phyloP scores from a whole-genome alignment of 768 basidiomycete species.

The Fomitopsis pulvina region DNA sequence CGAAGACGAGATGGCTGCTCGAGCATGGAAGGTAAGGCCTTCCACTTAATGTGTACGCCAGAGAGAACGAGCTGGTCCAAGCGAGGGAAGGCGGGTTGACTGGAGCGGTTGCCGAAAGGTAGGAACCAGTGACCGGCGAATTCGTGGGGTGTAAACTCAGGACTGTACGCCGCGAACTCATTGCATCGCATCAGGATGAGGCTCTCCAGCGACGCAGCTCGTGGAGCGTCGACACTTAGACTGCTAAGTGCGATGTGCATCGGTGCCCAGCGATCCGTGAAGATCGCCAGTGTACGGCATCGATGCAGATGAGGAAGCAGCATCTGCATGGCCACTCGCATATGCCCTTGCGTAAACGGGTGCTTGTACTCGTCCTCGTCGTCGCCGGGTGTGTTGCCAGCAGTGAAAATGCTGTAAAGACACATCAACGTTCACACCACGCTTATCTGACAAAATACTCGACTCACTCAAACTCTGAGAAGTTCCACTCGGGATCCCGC shows the following conservation, averaged over 20 bases:
- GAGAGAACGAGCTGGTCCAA: slow-evolving; percentile 43
- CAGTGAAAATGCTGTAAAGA: not conserved
- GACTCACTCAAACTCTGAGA: slow-evolving; percentile 41
- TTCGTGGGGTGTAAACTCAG: slow-evolving; percentile 37
- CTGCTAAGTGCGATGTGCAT: slow-evolving; percentile 45
- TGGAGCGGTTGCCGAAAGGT: slow-evolving; percentile 2
- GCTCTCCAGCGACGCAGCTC: slow-evolving; percentile 36
- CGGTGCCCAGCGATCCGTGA: slow-evolving; percentile 52
- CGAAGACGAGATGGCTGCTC: slow-evolving; percentile 15
- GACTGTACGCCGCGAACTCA: slow-evolving; percentile 42
- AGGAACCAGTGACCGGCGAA: slow-evolving; percentile 23
- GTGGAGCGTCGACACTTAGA: slow-evolving; percentile 27
- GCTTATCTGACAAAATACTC: not conserved
- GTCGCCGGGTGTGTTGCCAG: slow-evolving; percentile 5
- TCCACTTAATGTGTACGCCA: slow-evolving; percentile 56
- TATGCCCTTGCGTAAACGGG: slow-evolving; percentile 20
- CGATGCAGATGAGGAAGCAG: slow-evolving; percentile 46
- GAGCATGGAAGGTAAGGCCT: slow-evolving; percentile 26
- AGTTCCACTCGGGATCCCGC: slow-evolving; percentile 54
- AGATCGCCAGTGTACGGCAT: slow-evolving; percentile 46
- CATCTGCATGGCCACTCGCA: slow-evolving; percentile 38
- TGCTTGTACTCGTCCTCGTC: slow-evolving; percentile 11
- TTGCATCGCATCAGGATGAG: slow-evolving; percentile 56
- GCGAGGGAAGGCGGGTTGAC: slow-evolving; percentile 26
- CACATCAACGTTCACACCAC: not conserved